Base-by-base conservation (phyloP, 2,329 filamentous ascomycete genomes). In the Ophiocordyceps camponoti-leonardi region DNA sequence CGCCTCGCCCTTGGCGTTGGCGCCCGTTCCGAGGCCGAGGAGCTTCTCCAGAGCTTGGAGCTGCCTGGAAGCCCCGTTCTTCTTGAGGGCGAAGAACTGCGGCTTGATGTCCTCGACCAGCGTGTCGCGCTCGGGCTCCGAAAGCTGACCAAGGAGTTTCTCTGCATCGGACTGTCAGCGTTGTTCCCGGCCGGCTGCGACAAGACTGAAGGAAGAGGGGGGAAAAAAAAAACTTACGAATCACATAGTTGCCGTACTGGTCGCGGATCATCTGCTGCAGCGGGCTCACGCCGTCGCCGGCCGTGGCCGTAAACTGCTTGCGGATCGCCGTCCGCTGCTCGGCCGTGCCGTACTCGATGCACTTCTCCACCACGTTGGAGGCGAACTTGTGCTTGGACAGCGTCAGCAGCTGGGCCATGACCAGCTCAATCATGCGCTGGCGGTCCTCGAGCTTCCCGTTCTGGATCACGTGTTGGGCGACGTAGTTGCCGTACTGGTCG, bases 321-420 rank as follows among this genome's bases (percentile, higher is more conserved):
- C 84, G 74, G 48, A 95, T 86, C 30, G 72, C 70, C 31, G 69
- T 72, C 44, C 83, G 79, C 58, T 94, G 83, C 44, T 79, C 69
- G 19, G 74, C 67, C 0, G 77, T 77, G 19, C 85, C 86, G 52
- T 72, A 75, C 46, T 82, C 70, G 49, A 96, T 81, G 58, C 87
- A 94, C 62, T 86, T 90, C 63, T 98, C 92, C 1, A 98, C 90
- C 3, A 98, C 90, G 54, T 98, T 96, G 56, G 88, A 95, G 1
- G 92, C 90, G 56, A 86, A 93, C 60, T 98, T 98, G 67, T 96
- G 86, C 67, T 87, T 94, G 23, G 87, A 94, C 54, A 86, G 80
- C 1, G 67, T 66, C 37, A 94, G 63, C 2, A 94, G 67, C 47
- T 86, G 76, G 13, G 71, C 69, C 51, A 81, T 79, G 51, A 96